Conservation (phyloP, 2,329 filamentous ascomycete genomes). For the Ophiognomonia clavigignenti-juglandacearum region DNA sequence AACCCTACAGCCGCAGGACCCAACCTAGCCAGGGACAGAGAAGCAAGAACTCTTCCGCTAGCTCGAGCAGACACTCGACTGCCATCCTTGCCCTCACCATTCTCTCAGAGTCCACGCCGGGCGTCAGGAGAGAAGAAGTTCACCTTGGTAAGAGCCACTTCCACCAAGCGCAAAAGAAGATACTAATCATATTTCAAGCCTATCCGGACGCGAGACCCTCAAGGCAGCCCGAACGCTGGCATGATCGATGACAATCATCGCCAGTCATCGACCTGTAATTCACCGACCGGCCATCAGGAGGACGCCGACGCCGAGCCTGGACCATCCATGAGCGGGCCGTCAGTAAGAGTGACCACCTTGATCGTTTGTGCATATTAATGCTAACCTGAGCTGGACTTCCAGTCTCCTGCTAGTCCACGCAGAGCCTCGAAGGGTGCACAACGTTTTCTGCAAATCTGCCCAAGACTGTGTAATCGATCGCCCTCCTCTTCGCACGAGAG, state of each 20-base stretch:
- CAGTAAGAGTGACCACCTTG: conserved; percentile 2
- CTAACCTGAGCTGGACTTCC: background rate
- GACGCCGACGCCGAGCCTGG: conserved; percentile 11
- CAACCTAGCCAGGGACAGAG: background rate
- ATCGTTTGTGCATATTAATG: background rate
- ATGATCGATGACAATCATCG: background rate
- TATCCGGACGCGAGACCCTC: conserved; percentile 7
- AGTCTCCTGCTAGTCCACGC: conserved; percentile 9
- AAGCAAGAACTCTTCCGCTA: background rate
- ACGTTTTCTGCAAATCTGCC: conserved; percentile 1
- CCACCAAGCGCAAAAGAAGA: background rate
- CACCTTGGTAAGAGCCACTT: conserved; percentile 8
- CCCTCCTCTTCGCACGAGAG: background rate
- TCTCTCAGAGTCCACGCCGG: conserved; percentile 4
- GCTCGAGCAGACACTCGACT: background rate
- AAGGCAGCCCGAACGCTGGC: background rate
- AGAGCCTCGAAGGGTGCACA: background rate
- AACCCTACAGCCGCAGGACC: too few species aligned
- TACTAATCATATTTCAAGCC: conserved; percentile 6
- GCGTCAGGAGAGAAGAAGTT: background rate
- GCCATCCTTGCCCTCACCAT: background rate
- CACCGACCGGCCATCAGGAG: background rate
- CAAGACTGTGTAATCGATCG: background rate
- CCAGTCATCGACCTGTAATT: conserved; percentile 4
- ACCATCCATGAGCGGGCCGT: conserved; percentile 10